Base-by-base conservation (phyloP, 768 basidiomycete species). In the Tubosaeta sp. region DNA sequence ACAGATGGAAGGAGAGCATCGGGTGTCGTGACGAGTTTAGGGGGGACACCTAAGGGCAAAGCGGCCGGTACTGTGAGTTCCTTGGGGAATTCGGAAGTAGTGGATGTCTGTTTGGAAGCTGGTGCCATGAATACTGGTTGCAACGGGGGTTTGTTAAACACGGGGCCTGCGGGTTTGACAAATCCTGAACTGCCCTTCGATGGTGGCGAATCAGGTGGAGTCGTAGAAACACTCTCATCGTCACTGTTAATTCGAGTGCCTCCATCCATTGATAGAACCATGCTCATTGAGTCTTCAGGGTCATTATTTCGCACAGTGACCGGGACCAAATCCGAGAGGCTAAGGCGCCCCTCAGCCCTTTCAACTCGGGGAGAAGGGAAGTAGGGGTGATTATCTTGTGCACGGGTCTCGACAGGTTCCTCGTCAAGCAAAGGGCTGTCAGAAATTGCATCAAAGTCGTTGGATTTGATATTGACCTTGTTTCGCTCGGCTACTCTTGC, bases 401-500 rank as follows among this genome's bases (percentile, higher is more conserved):
- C 9, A 46, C 10, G 54, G 25, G 50, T 44, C 27, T 26, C 42
- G 41, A 33, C 0, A 4, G 17, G 27, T 51, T 54, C 59, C 16
- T 46, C 54, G 11, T 60, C 46, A 14, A 46, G 51, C 14, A 50
- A 19, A n/a, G 29, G 31, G 38, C 55, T 55, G 25, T 53, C 57
- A 14, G 51, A 65, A 27, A 64, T 66, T 53, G 64, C 62, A 44
- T 74, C 69, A 29, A 50, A 38, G 26, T 60, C 59, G 7, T 39
- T 38, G 16, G 48, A 44, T 2, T 46, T 52, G 27, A 74, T 73
- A 42, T 80, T 74, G 51, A 76, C 71, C 54, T 77, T 75, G 61
- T 84, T 78, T 52, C 86, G 72, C 64, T 88, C 79, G 2, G 82
- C 85, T 22, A 91, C 75, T 52, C 80, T 76, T 6, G 82, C 86